Evolutionary conservation across 2,329 filamentous ascomycete genomes (phyloP).

Genomic region (Metarhizium guizhouense): DNA sequence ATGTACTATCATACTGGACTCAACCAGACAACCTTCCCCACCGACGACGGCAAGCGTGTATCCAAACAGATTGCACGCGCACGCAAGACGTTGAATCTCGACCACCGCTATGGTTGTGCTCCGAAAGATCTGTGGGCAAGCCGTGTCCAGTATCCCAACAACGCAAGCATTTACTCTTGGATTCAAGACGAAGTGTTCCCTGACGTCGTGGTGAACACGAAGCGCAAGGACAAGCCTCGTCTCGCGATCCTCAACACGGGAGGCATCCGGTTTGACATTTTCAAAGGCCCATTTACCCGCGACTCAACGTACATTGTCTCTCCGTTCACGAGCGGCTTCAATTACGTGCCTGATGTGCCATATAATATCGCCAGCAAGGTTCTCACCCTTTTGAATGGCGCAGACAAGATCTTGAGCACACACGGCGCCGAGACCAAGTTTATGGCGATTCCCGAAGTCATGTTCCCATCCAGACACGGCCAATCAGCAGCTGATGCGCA

Average conservation of each 20-base stretch:
- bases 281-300: conserved; percentile 81
- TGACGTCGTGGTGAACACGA: conserved; percentile 47
- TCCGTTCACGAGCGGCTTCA: conserved; percentile 75
- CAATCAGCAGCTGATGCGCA: conserved; percentile 6
- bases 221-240: conserved; percentile 51
- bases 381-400: conserved; percentile 47
- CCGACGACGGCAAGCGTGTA: conserved; percentile 63
- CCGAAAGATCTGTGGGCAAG: conserved; percentile 76
- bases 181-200: conserved; percentile 70
- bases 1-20: conserved; percentile 72
- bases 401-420: conserved; percentile 36
- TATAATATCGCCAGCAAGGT: conserved; percentile 66
- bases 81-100: conserved; percentile 61
- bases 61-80: conserved; percentile 61
- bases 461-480: conserved; percentile 13
- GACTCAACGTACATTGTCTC: conserved; percentile 82
- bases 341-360: conserved; percentile 71
- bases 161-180: conserved; percentile 74
- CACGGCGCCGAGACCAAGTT: conserved; percentile 31
- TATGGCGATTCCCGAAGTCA: conserved; percentile 40
- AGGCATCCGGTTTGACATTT: conserved; percentile 89
- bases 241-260: conserved; percentile 82
- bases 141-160: conserved; percentile 62
- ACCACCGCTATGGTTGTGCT: conserved; percentile 72
- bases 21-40: conserved; percentile 65